Evolutionary conservation across 768 basidiomycete species (phyloP).

Genomic region (Albatrellus ellisii): DNA sequence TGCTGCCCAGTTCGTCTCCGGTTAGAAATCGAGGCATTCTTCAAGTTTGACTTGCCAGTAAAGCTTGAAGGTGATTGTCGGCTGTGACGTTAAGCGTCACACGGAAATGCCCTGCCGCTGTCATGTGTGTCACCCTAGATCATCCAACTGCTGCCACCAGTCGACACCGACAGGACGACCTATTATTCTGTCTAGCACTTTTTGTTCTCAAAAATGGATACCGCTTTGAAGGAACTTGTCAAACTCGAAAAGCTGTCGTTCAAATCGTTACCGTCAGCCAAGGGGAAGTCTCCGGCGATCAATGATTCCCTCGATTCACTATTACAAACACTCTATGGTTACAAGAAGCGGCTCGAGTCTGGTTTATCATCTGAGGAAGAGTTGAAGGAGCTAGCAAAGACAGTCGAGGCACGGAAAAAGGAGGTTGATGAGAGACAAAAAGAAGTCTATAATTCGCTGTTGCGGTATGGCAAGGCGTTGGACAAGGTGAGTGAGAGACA

Average conservation of each 20-base stretch:
- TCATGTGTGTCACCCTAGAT: neutral
- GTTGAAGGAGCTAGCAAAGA: conserved; percentile 36
- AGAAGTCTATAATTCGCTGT: conserved; percentile 68
- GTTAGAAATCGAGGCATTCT: conserved; percentile 56
- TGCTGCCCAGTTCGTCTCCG: conserved; percentile 69
- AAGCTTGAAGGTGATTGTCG: too few species aligned
- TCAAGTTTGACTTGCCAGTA: too few species aligned
- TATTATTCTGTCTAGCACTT: neutral
- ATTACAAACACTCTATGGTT: conserved; percentile 40
- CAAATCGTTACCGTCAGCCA: conserved; percentile 24
- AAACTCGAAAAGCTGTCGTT: conserved; percentile 59
- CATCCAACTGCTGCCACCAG: neutral
- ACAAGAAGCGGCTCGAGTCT: conserved; percentile 37
- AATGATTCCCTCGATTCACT: conserved; percentile 52
- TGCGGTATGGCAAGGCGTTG: conserved; percentile 70
- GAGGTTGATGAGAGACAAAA: conserved; percentile 83
- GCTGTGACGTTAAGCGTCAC: too few species aligned
- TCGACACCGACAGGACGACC: neutral
- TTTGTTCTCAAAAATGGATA: conserved; percentile 40
- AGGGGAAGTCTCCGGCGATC: conserved; percentile 39
- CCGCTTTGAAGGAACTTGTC: conserved; percentile 61
- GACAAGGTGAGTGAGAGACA: conserved; percentile 61
- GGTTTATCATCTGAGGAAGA: conserved; percentile 36
- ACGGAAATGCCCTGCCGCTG: neutral
- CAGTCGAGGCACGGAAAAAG: conserved; percentile 63